Evolutionary conservation across 345 rosid genomes (phyloP), one percentile per base, ranked within the genome.

Genomic region (Acer negundo): DNA sequence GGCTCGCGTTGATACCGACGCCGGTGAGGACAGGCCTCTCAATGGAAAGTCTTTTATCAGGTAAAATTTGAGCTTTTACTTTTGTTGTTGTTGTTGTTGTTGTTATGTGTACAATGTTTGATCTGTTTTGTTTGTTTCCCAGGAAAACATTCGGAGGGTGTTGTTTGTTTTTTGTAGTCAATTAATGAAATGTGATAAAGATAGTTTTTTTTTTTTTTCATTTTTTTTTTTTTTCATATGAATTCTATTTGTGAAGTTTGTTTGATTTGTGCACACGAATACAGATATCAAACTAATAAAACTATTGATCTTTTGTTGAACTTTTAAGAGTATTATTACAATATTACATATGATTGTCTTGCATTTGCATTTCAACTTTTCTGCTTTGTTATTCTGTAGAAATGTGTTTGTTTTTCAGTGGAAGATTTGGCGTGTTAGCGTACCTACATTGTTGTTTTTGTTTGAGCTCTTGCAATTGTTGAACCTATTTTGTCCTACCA

Each of bases 21-120:
- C 80, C 19, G 42, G 65, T 23, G 86, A 82, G 12, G 86, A 82
- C 44, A 82, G 75, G 28, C 76, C 84, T 62, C 65, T 81, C 78
- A 72, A 63, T 62, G 88, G 90, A 49, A 84, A 77, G 78, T 85
- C 90, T 64, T 85, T 85, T 63, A 84, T 87, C 79, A 84, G 91
- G 86, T 84, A 67, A 22, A 24, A 31, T 12, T 58, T 22, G 75
- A 59, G 24, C 44, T 22, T 24, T 66, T 46, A 9, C 2, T 2
- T 46, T 46, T 46, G 2, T 46, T 46, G 49, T 46, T 46, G 49
- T 46, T 46, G 13, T 42, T 42, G 46, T 42, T 42, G 28, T 42
- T 42, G 10, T n/a, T n/a, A n/a, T 10, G 49, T 46, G 49, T 46
- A 46, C 49, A 46, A 74, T 82, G 20, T 51, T 74, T 73, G n/a